phyloP scores from a whole-genome alignment of 2,329 filamentous ascomycete genomes.

The Colletotrichum salicis region DNA sequence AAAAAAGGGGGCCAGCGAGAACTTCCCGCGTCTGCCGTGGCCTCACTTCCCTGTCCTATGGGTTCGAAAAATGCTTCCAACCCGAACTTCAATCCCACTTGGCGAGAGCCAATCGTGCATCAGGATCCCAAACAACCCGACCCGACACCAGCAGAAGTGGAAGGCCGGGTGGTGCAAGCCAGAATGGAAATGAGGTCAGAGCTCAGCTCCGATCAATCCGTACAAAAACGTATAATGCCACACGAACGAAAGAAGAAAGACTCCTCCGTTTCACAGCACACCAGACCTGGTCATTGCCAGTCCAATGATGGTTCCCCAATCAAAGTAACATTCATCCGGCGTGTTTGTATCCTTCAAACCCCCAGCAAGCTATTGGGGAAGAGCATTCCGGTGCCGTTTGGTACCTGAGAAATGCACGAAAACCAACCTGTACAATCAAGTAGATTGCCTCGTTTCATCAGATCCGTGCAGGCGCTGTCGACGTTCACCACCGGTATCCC shows the following conservation, averaged over 20 bases:
- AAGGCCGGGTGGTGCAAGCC: conserved; percentile 30
- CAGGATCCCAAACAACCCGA: conserved; percentile 19
- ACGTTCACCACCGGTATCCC: not conserved
- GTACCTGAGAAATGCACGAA: not conserved
- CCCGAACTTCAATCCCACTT: conserved; percentile 27
- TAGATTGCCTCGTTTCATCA: conserved; percentile 24
- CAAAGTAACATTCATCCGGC: not conserved
- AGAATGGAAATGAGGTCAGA: conserved; percentile 15
- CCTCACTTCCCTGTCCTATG: conserved; percentile 30
- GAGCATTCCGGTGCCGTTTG: not conserved
- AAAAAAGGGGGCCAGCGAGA: conserved; percentile 8
- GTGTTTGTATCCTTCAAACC: not conserved
- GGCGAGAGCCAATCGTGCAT: conserved; percentile 31
- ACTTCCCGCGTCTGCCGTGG: conserved; percentile 24
- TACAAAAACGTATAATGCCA: not conserved
- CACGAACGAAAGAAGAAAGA: not conserved
- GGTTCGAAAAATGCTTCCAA: conserved; percentile 24
- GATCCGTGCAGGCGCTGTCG: conserved; percentile 23
- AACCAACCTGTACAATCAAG: not conserved
- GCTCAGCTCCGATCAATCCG: conserved; percentile 14
- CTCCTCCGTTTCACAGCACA: not conserved
- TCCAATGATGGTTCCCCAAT: not conserved
- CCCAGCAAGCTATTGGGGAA: not conserved
- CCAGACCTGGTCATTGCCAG: not conserved
- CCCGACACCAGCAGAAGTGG: conserved; percentile 23